Base-by-base conservation (phyloP, 2,329 filamentous ascomycete species). In the Aspergillus melleus region DNA sequence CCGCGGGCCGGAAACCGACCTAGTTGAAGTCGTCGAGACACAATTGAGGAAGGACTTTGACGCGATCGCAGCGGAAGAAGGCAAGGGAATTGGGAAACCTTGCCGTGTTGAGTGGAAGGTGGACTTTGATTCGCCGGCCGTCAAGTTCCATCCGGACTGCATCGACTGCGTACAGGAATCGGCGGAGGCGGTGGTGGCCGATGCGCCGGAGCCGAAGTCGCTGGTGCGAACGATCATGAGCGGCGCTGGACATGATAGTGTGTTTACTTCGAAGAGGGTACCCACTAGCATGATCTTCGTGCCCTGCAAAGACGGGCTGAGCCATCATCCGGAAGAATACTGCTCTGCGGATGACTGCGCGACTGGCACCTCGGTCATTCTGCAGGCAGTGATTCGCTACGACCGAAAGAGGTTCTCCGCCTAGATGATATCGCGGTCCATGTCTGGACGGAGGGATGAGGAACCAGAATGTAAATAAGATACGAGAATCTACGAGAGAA, bases 251-350 rank as follows among this genome's bases (percentile, higher is more conserved):
- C 86, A 89, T 72, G 86, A 88, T 64, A 87, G 83, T 64, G 86
- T 88, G 6, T 86, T 86, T 61, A 82, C 86, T 6, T 86, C 81
- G 49, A 81, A 82, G 63, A 77, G 79, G 42, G 85, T 83, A 49
- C 87, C 86, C 16, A 88, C 86, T 2, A 83, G 84, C 49, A 89
- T 89, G 86, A 86, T 89, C 29, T 89, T 89, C 65, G 83, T 88
- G 19, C 86, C 86, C 4, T 88, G 85, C 63, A 82, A 79, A 68
- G 83, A 87, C 65, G 87, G 87, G 1, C 75, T 89, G 20, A 87
- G 84, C 66, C 87, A 89, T 69, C 84, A 88, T 66, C 86, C 87
- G 2, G 79, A 83, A 49, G 87, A 89, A 68, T 88, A 85, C 66
- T 84, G 83, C 42, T 83, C 80, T 47, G 79, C 81, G 0, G 84